phyloP scores from a whole-genome alignment of 1,284 basidiomycete genomes.

The Thecaphora thlaspeos region DNA sequence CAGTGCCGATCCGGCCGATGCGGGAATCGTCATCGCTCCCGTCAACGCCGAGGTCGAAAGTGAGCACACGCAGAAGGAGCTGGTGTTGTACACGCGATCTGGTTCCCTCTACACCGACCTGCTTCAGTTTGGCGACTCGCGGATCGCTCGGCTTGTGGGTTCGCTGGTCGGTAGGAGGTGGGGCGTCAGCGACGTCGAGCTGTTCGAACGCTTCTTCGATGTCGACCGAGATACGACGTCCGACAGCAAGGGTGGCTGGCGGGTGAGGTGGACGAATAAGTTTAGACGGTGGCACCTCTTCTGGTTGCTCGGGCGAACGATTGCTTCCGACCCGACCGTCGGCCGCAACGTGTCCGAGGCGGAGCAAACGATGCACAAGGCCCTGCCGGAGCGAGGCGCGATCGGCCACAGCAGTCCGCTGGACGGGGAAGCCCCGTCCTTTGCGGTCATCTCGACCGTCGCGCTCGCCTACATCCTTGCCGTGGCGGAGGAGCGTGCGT shows the following conservation, averaged over 20 bases:
- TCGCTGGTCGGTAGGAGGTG: constrained; percentile 52
- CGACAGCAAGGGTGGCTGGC: constrained; percentile 5
- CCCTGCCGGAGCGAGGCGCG: not conserved
- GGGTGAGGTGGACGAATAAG: constrained; percentile 40
- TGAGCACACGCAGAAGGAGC: not conserved
- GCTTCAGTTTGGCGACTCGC: constrained; percentile 61
- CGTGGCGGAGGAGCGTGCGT: constrained; percentile 18
- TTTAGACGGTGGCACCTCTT: constrained; percentile 59
- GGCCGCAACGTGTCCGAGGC: not conserved
- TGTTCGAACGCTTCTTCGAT: constrained; percentile 60
- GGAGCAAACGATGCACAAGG: not conserved
- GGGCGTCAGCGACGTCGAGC: constrained; percentile 56
- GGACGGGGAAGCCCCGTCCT: not conserved
- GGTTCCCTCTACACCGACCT: constrained; percentile 65
- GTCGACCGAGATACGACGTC: not conserved
- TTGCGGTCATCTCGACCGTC: constrained; percentile 7
- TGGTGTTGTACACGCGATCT: constrained; percentile 62
- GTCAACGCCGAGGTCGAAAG: not conserved
- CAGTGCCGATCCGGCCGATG: constrained; percentile 20
- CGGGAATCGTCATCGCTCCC: not conserved
- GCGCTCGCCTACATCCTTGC: constrained; percentile 7
- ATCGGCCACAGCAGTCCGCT: too few relatives aligned
- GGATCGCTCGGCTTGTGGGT: constrained; percentile 60
- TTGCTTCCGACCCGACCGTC: constrained; percentile 57
- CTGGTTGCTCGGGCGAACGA: constrained; percentile 57